These are phyloP conservation scores for Rubroshorea leprosula DNA, from an alignment of 345 rosid genomes.

Conservation along the genomic window DNA sequence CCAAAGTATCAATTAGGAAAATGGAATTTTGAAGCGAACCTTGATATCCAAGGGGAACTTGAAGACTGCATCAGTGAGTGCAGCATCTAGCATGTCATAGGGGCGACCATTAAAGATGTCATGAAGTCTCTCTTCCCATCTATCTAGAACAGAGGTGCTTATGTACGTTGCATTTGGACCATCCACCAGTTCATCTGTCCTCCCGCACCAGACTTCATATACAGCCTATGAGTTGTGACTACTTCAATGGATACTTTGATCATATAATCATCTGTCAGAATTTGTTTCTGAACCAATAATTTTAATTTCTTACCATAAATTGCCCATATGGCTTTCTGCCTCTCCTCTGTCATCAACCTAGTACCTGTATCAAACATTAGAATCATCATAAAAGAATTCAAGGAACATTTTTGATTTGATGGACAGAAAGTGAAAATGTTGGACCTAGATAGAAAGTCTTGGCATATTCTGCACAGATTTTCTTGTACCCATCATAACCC, in stretches of 20 bases:
- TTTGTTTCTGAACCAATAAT: too few species aligned
- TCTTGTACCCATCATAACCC: conserved; percentile 40
- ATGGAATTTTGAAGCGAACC: conserved; percentile 19
- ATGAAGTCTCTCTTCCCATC: conserved; percentile 54
- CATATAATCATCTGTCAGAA: too few species aligned
- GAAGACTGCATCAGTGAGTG: conserved; percentile 44
- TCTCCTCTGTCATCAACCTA: conserved; percentile 50
- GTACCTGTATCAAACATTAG: conserved; percentile 37
- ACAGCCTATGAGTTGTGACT: too few species aligned
- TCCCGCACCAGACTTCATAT: conserved; percentile 54
- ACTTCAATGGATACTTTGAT: too few species aligned
- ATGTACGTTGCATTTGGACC: conserved; percentile 43
- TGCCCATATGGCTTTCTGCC: conserved; percentile 66
- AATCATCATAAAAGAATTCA: background rate
- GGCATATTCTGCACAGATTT: conserved; percentile 52
- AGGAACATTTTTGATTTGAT: background rate
- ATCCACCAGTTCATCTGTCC: conserved; percentile 57
- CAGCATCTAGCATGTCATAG: conserved; percentile 56
- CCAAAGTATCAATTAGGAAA: too few species aligned
- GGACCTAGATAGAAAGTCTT: conserved; percentile 61
- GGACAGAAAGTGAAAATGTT: background rate
- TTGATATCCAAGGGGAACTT: conserved; percentile 48
- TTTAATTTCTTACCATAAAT: conserved; percentile 48
- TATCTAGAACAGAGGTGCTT: conserved; percentile 37
- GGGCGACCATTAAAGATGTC: conserved; percentile 53